These are phyloP conservation scores for Rutstroemia sp. DNA, from an alignment of 2,329 filamentous ascomycete species.

Conservation along the genomic window DNA sequence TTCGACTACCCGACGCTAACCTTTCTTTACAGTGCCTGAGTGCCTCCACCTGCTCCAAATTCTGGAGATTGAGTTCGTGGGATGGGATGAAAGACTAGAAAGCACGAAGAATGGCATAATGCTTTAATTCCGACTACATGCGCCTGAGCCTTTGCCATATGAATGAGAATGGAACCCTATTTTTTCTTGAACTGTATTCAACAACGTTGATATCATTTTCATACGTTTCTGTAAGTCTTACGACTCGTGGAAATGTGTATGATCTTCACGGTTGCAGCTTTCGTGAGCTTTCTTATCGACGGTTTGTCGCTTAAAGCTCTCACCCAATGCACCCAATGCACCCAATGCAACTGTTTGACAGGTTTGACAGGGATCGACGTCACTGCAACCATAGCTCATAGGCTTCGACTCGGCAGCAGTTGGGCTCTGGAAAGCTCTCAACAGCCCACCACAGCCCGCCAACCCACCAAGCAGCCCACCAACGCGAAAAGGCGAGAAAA, in stretches of 20 bases:
- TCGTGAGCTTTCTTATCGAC: neutral
- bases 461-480: neutral
- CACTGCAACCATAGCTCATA: neutral
- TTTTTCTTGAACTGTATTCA: no score
- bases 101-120: no score
- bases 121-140: no score
- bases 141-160: no score
- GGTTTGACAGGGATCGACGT: conserved; percentile 5
- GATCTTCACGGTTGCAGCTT: neutral
- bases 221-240: no score
- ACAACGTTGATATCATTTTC: no score
- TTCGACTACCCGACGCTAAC: neutral
- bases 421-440: neutral
- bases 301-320: neutral
- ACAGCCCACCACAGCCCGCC: neutral
- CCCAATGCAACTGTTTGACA: neutral
- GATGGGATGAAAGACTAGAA: no score
- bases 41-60: no score
- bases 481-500: neutral
- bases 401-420: neutral
- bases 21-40: neutral
- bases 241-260: no score
- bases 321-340: no score
- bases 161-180: no score
- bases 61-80: no score